Base-by-base conservation (phyloP, 345 rosid genomes). In the Populus alba region DNA sequence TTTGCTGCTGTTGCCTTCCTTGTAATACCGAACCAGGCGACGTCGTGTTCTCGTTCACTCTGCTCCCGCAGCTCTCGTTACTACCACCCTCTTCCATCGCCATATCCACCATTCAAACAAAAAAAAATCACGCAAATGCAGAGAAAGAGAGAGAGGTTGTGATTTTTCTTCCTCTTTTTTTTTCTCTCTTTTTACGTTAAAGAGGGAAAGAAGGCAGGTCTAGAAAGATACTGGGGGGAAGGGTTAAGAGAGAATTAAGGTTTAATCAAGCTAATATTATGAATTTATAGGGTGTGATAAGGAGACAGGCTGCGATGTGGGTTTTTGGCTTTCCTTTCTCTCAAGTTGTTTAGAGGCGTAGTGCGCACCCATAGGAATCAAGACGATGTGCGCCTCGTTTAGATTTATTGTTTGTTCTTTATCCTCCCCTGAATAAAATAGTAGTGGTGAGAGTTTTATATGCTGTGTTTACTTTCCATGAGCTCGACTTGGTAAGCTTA, bases 21-120 rank as follows among this genome's bases (percentile, higher is more conserved):
- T 74, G 77, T 10, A 7, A 77, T 0, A 88, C 72, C 68, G 90
- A 77, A 11, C 81, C 73, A 22, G 82, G 16, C 59, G 85, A 73
- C 67, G 86, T 76, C 0, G 91, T 74, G 15, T 86, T 73, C 35
- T 76, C 85, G 16, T 77, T 78, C 57, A 80, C 85, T 70, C 87
- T 71, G 85, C 97, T 91, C 8, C 87, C 93, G 79, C 93, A 87
- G 73, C 97, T 92, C 84, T 86, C 93, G 82, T 77, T 86, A 18
- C 53, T 67, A 51, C 27, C 65, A 10, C 65, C 13, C 29, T 86
- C 91, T 47, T 89, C 97, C 90, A 88, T 88, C 87, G 79, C 80
- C 91, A 86, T 88, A 73, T 31, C 31, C 72, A 74, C 70, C 70
- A 73, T 73, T 57, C 39, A 39, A 9, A 22, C 25, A 38, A 20